phyloP scores from a whole-genome alignment of 176 grass and related monocot species.

The Tillandsia fasciculata region DNA sequence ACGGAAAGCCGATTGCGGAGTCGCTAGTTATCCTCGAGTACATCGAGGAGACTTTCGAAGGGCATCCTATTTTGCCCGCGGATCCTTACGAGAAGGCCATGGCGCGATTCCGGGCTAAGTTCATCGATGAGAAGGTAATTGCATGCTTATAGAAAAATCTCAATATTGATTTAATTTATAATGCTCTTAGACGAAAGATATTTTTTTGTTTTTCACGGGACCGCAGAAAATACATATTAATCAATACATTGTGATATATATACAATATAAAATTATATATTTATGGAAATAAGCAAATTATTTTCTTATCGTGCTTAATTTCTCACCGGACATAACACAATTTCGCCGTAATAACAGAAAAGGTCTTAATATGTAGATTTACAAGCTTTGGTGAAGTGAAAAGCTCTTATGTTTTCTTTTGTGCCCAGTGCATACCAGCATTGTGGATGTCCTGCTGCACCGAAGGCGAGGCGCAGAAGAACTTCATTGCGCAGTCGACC shows the following conservation, averaged over 20 bases:
- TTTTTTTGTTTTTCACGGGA: too few relatives aligned
- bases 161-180: not conserved
- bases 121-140: conserved; percentile 37
- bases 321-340: too few relatives aligned
- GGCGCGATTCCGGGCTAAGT: conserved; percentile 28
- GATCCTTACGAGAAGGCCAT: conserved; percentile 18
- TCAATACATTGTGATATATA: too few relatives aligned
- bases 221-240: too few relatives aligned
- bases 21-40: conserved; percentile 6
- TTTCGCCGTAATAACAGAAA: too few relatives aligned
- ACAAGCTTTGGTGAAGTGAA: too few relatives aligned
- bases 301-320: too few relatives aligned
- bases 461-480: conserved; percentile 26
- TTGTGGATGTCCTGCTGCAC: conserved; percentile 30
- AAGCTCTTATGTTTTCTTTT: not conserved
- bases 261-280: too few relatives aligned
- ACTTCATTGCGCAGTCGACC: conserved; percentile 19
- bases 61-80: not conserved
- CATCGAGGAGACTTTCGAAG: conserved; percentile 33
- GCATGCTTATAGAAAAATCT: not conserved
- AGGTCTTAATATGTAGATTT: too few relatives aligned
- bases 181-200: too few relatives aligned
- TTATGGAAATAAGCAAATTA: too few relatives aligned
- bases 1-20: conserved; percentile 20
- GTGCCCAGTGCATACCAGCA: conserved; percentile 3